Base-by-base conservation (phyloP, 805 yeast species). In the Zygotorulaspora chibaensis region DNA sequence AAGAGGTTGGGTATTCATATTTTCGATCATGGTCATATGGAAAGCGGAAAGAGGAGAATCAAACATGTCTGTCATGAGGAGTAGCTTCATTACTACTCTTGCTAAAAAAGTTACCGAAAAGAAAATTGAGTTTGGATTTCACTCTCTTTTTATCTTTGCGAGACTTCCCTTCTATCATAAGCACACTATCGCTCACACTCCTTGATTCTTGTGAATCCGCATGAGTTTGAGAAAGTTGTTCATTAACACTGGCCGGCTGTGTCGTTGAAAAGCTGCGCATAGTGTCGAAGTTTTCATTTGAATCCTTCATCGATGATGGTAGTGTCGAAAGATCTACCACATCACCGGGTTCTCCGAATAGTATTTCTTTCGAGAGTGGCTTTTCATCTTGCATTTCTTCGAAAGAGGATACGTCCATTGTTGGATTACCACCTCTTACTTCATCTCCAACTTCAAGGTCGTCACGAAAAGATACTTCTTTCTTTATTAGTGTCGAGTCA, bases 261-360 rank as follows among this genome's bases (percentile, higher is more conserved):
- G 31, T 25, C 30, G 38, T 38, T 23, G 37, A 29, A 16, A 31
- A 25, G 20, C 30, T 28, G 23, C 35, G 34, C 28, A 30, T 30
- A 38, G 31, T 42, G 25, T 29, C 45, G 35, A 25, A 42, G 17
- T 38, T 33, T 16, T 35, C 26, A 10, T 16, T 17, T 10, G 25
- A 25, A 13, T 40, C 44, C 31, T 40, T 40, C 15, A 26, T 35
- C 11, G 43, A 34, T 10, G 47, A 44, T 16, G 48, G 31, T 4
- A 40, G 9, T 3, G 44, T 39, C 8, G 48, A 55, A 23, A 61
- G 49, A 43, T 63, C 68, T 9, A 58, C 62, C n/a, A 46, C 50
- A 35, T 59, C 66, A n/a, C 68, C 68, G 0, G 68, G 68, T 42
- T 62, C 62, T 16, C 68, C 68, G 27, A 59, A 46, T 16, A 63